Percentiles rank a stretch among this genome's conserved stretches.
Conservation (phyloP, 306 rosid species). For the Delonix regia region DNA sequence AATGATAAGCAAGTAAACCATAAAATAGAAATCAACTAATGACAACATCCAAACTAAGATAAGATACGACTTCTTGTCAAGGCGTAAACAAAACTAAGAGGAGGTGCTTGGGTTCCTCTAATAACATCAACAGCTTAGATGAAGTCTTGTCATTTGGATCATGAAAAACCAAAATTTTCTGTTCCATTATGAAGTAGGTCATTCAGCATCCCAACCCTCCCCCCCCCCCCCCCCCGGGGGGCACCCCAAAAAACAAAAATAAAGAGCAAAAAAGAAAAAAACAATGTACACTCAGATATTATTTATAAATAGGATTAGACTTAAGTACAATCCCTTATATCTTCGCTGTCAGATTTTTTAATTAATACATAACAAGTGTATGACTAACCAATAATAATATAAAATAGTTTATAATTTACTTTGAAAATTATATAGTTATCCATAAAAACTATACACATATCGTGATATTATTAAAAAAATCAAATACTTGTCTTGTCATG, state of each 20-base stretch:
- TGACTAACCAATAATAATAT: no score
- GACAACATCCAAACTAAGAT: not conserved
- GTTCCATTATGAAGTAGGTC: conserved; percentile 21
- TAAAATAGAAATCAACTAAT: conserved; percentile 9
- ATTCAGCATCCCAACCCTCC: not conserved
- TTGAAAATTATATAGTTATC: no score
- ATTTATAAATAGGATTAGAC: conserved; percentile 4
- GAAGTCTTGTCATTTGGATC: not conserved
- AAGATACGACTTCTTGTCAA: conserved; percentile 24
- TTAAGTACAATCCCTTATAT: no score
- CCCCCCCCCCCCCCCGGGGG: not conserved
- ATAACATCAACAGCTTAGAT: not conserved
- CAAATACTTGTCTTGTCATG: no score
- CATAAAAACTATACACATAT: no score
- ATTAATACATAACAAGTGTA: no score
- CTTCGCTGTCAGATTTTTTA: no score
- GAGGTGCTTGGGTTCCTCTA: not conserved
- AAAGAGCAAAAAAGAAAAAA: no score
- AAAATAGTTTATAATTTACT: no score
- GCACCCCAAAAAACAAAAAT: no score
- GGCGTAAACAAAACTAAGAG: not conserved
- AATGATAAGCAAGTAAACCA: conserved; percentile 30
- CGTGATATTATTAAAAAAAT: no score
- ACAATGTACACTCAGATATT: not conserved
- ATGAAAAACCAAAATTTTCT: not conserved